phyloP scores from a whole-genome alignment of 2,329 filamentous ascomycete genomes.

The Arthroderma sp. region DNA sequence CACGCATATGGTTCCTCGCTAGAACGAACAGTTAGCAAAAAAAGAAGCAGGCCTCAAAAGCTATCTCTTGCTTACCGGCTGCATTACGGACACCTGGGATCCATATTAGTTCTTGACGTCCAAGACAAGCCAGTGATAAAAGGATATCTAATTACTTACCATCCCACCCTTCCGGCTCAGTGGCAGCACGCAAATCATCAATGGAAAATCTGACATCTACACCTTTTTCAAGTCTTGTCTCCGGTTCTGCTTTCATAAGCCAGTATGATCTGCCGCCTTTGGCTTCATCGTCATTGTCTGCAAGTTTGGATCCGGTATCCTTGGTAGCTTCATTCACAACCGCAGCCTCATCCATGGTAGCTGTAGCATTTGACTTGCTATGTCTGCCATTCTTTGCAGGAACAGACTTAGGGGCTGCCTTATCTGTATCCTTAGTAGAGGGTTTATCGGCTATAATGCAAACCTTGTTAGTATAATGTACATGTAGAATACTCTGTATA shows the following conservation, averaged over 20 bases:
- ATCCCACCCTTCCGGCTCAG: conserved; percentile 78
- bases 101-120: not conserved
- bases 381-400: not conserved
- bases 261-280: conserved; percentile 45
- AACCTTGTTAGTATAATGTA: not conserved
- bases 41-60: not conserved
- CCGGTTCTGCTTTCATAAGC: conserved; percentile 81
- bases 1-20: conserved; percentile 78
- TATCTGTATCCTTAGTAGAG: not conserved
- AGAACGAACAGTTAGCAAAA: conserved; percentile 9
- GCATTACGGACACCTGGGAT: conserved; percentile 11
- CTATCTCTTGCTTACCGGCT: conserved; percentile 7
- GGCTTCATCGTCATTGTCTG: not conserved
- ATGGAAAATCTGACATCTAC: conserved; percentile 89
- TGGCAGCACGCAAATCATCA: conserved; percentile 65
- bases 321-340: not conserved
- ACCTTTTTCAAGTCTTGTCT: conserved; percentile 73
- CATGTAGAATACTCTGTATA: not conserved
- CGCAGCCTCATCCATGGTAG: not conserved
- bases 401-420: not conserved
- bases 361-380: not conserved
- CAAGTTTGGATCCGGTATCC: not conserved
- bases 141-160: conserved; percentile 46
- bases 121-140: not conserved
- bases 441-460: not conserved